phyloP scores from a whole-genome alignment of 345 rosid species.

The Syzygium grande region DNA sequence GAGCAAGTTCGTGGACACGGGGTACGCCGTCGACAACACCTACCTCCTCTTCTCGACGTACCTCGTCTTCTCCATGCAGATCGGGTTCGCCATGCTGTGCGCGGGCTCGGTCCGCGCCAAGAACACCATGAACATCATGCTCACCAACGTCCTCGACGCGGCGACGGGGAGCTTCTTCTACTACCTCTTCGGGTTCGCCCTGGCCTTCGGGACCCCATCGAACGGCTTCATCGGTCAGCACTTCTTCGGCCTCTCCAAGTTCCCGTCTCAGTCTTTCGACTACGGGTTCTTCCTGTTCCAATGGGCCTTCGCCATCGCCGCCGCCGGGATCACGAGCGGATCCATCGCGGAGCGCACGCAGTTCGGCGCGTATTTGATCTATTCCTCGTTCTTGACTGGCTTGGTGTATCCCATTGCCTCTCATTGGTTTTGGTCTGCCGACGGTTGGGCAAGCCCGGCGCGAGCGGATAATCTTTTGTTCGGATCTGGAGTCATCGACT shows the following conservation, averaged over 20 bases:
- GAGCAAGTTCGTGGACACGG: conserved; percentile 24
- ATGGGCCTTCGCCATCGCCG: conserved; percentile 57
- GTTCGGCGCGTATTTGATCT: conserved; percentile 33
- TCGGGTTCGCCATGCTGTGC: conserved; percentile 46
- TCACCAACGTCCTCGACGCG: conserved; percentile 52
- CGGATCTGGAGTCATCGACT: conserved; percentile 45
- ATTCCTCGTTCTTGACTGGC: conserved; percentile 46
- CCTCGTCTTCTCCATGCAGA: conserved; percentile 51
- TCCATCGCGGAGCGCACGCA: conserved; percentile 57
- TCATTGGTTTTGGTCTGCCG: conserved; percentile 57
- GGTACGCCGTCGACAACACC: conserved; percentile 40
- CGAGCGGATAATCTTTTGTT: conserved; percentile 19
- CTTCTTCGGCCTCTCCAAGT: conserved; percentile 26
- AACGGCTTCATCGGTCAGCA: conserved; percentile 50
- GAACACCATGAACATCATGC: conserved; percentile 60
- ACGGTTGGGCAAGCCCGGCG: conserved; percentile 43
- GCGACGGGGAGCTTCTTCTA: conserved; percentile 50
- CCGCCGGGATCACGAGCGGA: conserved; percentile 55
- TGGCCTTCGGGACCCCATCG: conserved; percentile 41
- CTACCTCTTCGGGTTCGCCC: conserved; percentile 49
- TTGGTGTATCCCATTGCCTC: conserved; percentile 48
- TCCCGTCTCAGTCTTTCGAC: conserved; percentile 22
- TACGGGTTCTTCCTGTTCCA: conserved; percentile 36
- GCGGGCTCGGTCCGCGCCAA: conserved; percentile 54
- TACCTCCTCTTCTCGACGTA: conserved; percentile 58